Base-by-base conservation (phyloP, 441 rosid species). In the Cnidoscolus chayamansa region DNA sequence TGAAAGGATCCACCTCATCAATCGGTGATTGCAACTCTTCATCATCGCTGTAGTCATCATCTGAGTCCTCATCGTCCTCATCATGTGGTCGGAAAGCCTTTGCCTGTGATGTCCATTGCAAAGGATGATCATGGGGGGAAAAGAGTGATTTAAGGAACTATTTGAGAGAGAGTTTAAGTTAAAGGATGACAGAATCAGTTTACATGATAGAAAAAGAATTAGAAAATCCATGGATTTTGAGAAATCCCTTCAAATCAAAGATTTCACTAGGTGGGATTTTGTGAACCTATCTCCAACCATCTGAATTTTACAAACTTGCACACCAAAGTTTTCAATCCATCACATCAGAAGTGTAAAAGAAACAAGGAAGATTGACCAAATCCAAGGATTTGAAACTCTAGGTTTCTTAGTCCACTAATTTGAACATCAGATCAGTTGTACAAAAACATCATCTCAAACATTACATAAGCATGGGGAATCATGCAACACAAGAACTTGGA, bases 11-110 rank as follows among this genome's bases (percentile, higher is more conserved):
- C 71, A 93, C 90, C 74, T 91, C 97, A 76, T 95, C 98, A 57
- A 95, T 90, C 35, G 99, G 98, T 40, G 99, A 91, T 76, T 90
- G 95, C 76, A 94, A 73, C 78, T 94, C 98, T 65, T 92, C 98
- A 62, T 95, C 98, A 10, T 95, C 98, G 37, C 93, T 91, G 68
- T 71, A 90, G 75, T 88, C 93, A 70, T 93, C 97, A 62, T 91
- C 96, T 0, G 91, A 84, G 71, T 93, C 98, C 0, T 95, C 95
- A 1, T 93, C 95, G 0, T 85, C 89, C 0, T 81, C 84, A 53
- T 91, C 92, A 70, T 83, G 73, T 25, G 84, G 81, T 47, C 87
- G 90, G 83, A 93, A 91, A 79, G 93, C 85, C 79, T 86, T 93
- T 66, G 93, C 97, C 99, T 90, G 76, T 11, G 40, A 67, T 45